Conservation (phyloP, 192 early-diverging fungal species). For the Piromyces finnis region DNA sequence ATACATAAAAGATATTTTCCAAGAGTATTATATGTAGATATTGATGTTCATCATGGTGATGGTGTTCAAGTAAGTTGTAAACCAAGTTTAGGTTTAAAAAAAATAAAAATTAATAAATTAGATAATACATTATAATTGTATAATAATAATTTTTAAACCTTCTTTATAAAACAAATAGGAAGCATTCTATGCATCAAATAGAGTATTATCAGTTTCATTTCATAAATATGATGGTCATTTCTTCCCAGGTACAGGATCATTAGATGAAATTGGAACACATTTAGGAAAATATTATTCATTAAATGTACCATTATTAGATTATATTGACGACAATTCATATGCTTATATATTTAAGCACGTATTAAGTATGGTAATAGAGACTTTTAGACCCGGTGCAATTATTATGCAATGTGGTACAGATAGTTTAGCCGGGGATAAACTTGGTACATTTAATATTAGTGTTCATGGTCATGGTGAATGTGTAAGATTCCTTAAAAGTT, state of each 20-base stretch:
- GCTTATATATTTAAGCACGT: constrained; percentile 75
- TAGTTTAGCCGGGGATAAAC: constrained; percentile 75
- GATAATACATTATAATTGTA: neutral
- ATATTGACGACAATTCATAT: constrained; percentile 86
- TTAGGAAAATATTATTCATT: constrained; percentile 82
- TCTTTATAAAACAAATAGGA: constrained; percentile 22
- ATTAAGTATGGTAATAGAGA: constrained; percentile 73
- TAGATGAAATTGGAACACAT: constrained; percentile 72
- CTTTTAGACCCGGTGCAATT: constrained; percentile 77
- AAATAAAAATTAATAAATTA: neutral
- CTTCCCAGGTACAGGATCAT: constrained; percentile 86
- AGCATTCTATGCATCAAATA: constrained; percentile 79
- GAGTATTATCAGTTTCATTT: constrained; percentile 91
- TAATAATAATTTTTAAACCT: neutral
- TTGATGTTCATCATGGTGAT: constrained; percentile 40
- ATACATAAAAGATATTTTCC: constrained; percentile 44
- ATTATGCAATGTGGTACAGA: constrained; percentile 96
- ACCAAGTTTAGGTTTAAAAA: neutral
- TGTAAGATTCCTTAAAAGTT: constrained; percentile 76
- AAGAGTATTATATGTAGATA: constrained; percentile 24
- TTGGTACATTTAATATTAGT: constrained; percentile 87
- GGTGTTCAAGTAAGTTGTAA: constrained; percentile 35
- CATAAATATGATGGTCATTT: constrained; percentile 89
- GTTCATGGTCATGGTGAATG: constrained; percentile 89
- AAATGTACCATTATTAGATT: constrained; percentile 86